Conservation (phyloP, 176 grass and related monocot genomes). For the Pharus latifolius region DNA sequence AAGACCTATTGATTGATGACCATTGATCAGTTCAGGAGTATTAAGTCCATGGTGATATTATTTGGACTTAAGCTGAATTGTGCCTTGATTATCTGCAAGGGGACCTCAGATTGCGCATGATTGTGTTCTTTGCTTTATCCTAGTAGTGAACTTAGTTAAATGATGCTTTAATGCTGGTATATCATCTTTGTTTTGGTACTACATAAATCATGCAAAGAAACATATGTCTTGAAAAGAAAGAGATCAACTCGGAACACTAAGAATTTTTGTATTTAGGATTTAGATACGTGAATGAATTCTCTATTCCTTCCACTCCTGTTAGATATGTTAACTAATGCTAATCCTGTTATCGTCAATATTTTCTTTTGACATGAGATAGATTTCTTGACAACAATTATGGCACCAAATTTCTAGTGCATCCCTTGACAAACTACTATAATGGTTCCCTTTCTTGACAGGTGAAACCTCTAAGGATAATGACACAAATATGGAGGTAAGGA, state of each 20-base stretch:
- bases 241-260: background rate
- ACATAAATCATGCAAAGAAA: no score
- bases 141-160: no score
- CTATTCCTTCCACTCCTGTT: background rate
- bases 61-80: background rate
- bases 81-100: no score
- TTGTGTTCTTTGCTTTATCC: no score
- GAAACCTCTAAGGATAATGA: conserved; percentile 22
- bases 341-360: background rate
- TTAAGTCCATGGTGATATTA: background rate
- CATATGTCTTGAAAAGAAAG: no score
- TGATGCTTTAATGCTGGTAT: no score
- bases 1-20: background rate
- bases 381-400: background rate
- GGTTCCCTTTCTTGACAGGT: conserved; percentile 28
- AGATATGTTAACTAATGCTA: background rate
- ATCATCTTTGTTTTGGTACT: no score
- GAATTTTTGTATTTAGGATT: background rate
- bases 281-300: background rate
- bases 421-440: background rate
- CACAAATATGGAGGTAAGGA: conserved; percentile 20
- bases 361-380: background rate
- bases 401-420: background rate
- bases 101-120: no score
- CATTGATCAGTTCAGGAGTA: background rate